Percentiles rank a stretch among this genome's conserved stretches.
These are phyloP conservation scores for Leptomonas seymouri DNA, from an alignment of 208 protist genomes.

Conservation along the genomic window DNA sequence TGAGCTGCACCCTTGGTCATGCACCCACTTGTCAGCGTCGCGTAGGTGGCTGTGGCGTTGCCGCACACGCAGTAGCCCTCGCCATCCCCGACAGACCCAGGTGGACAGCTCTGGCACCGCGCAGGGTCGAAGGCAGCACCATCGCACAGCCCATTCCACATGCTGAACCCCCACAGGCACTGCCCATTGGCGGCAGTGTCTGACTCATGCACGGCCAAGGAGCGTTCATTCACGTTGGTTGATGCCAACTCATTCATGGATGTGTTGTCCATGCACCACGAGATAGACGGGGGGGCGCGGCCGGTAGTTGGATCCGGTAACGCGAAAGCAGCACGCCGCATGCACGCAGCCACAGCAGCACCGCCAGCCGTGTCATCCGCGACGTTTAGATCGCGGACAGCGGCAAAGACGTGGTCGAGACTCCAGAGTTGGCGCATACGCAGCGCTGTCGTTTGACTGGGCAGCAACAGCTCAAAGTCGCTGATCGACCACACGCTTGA, in stretches of 20 bases:
- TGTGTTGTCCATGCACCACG: conserved; percentile 28
- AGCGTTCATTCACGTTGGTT: conserved; percentile 7
- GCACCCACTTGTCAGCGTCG: conserved; percentile 28
- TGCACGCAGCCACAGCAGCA: conserved; percentile 22
- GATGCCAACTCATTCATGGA: conserved; percentile 16
- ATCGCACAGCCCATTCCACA: conserved; percentile 32
- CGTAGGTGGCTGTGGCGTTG: conserved; percentile 22
- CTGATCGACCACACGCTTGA: conserved; percentile 11
- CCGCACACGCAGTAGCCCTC: conserved; percentile 42
- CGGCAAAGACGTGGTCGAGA: conserved; percentile 24
- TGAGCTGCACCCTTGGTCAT: conserved; percentile 16
- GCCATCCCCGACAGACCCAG: conserved; percentile 27
- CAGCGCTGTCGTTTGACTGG: not conserved
- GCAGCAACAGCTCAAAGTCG: conserved; percentile 21
- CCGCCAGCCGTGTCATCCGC: conserved; percentile 18
- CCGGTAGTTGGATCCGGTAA: conserved; percentile 16
- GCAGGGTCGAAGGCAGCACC: conserved; percentile 16
- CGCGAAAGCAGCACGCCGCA: conserved; percentile 27
- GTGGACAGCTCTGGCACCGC: conserved; percentile 27
- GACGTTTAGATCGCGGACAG: conserved; percentile 6
- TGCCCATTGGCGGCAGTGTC: conserved; percentile 10
- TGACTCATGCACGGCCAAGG: conserved; percentile 22
- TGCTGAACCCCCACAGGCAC: conserved; percentile 30
- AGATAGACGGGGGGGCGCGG: conserved; percentile 26
- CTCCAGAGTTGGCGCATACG: conserved; percentile 27